Evolutionary conservation across 1,284 basidiomycete genomes (phyloP), one percentile per base, ranked within the genome.

Genomic region (Termitomyces sp.): DNA sequence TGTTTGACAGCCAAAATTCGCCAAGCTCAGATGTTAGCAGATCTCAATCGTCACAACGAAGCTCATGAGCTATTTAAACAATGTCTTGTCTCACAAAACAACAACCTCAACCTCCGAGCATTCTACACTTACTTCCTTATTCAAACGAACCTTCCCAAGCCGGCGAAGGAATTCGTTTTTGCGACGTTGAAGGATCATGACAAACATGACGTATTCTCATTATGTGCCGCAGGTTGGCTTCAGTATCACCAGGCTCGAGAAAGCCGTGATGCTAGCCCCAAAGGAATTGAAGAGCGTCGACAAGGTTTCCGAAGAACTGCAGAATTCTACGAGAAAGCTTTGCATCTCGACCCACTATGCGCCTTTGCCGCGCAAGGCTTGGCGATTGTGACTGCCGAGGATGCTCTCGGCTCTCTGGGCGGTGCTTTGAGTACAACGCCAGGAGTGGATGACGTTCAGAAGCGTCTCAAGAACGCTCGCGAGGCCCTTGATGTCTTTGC

Each of bases 331-430:
- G 91, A 94, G 67, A 92, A 92, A 65, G 94, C 93, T 0, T 71
- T 98, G 30, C 81, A 82, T 50, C 65, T 92, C 2, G 92, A 96
- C 65, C 84, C 91, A 0, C 73, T 80, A 26, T 96, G 92, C 67
- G 92, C 92, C 1, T 83, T 94, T 54, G 94, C 94, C 5, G 94
- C 94, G 2, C 93, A 96, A 67, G 94, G 94, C 1, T 75, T 98
- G 9, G 94, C 93, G 0, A 96, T 98, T 59, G 85, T 90, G 2
- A 84, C 92, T 2, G 94, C 92, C 0, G 95, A 98, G 68, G 92
- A 95, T 68, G 86, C 86, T 0, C 71, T 97, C 7, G 88, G 87
- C 5, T 77, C 77, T 1, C 63, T 89, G 46, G 75, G 79, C 19
- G 80, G 85, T 44, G 72, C 74, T n/a, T 62, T 79, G 5, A 67